These are phyloP conservation scores for Tripterygium wilfordii DNA, from an alignment of 177 flowering plant species.

Conservation along the genomic window DNA sequence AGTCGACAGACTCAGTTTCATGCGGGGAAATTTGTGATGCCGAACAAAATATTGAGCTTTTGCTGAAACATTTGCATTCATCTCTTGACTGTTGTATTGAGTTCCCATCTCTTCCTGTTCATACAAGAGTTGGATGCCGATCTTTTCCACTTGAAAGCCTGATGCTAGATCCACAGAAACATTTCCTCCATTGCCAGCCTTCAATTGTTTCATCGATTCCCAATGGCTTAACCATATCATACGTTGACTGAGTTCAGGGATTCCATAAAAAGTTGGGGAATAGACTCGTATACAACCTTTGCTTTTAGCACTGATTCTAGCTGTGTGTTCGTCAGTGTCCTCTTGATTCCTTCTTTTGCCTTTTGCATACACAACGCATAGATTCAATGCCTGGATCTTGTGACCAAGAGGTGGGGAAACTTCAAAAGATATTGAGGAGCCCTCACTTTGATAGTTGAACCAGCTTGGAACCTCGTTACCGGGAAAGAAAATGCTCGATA, in stretches of 20 bases:
- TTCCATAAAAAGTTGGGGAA: background rate
- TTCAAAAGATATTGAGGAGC: background rate
- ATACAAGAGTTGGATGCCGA: background rate
- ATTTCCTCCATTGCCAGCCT: background rate
- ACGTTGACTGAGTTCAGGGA: background rate
- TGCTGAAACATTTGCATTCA: too few relatives aligned
- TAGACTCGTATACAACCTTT: background rate
- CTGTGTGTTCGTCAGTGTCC: background rate
- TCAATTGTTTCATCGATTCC: background rate
- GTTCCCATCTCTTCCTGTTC: background rate
- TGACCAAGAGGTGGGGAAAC: background rate
- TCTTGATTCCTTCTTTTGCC: background rate
- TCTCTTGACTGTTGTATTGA: too few relatives aligned
- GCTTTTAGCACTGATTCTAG: background rate
- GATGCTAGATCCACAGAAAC: background rate
- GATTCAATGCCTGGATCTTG: background rate
- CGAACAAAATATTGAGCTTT: too few relatives aligned
- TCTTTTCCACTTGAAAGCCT: background rate
- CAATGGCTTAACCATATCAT: conserved; percentile 2
- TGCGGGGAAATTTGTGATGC: too few relatives aligned
- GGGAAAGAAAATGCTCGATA: background rate
- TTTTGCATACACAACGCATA: background rate
- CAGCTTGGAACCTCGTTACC: background rate
- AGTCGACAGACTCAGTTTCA: too few relatives aligned
- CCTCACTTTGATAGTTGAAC: background rate